Base-by-base conservation (phyloP, 2,329 filamentous ascomycete genomes). In the Zymoseptoria brevis region DNA sequence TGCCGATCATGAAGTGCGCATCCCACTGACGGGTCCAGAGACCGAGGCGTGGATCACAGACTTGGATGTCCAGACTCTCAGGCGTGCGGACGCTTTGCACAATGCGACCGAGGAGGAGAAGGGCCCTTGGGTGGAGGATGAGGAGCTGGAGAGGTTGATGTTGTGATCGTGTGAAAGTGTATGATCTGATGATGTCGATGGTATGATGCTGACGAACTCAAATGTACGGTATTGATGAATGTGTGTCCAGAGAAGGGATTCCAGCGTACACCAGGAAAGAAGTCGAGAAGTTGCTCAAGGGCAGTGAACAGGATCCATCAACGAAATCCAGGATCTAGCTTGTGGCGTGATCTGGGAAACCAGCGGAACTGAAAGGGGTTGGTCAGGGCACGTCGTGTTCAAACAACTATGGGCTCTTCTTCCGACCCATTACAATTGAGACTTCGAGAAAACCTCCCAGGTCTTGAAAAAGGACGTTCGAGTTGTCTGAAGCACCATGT, bases 1-100 rank as follows among this genome's bases (percentile, higher is more conserved):
- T 67, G 91, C 89, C 16, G 91, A 96, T 68, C 92, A 94, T 70
- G 94, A 99, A 76, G 90, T 97, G 45, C 90, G 93, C 70, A 81
- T 96, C 74, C 86, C 86, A 74, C 81, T 96, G 61, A 72, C 72
- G 19, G 83, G 83, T 22, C 35, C 35, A 7, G 35, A 45, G 35
- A 87, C 84, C 24, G 88, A 90, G 70, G 68, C 84, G 1, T 97
- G 96, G 72, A 87, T 96, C 48, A 97, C 93, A 6, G 94, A 97
- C 71, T 81, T 99, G 51, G 94, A 97, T 71, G 84, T 96, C 55
- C 87, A 94, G 77, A 96, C 92, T 1, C 75, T 97, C 72, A 87
- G 88, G 74, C 84, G 93, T 30, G 90, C 92, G n/a, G 85, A 95
- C 66, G 93, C 88, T 26, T 87, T 97, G 70, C 86, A 87, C 66